These are phyloP conservation scores for Ophiostoma ulmi DNA, from an alignment of 2,329 filamentous ascomycete species.

Conservation along the genomic window DNA sequence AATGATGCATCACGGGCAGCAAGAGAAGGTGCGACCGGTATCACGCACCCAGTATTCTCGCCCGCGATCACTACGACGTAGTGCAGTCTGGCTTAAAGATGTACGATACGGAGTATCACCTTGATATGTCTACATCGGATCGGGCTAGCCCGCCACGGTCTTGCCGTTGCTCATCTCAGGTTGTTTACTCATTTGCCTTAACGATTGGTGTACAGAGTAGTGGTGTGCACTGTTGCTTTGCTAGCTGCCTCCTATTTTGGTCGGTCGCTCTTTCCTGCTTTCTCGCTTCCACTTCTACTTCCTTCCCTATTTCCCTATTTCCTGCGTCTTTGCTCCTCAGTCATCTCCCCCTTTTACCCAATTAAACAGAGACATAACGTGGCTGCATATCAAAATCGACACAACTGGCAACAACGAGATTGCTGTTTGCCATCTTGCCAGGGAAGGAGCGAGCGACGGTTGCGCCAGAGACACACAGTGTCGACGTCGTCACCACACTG, in stretches of 20 bases:
- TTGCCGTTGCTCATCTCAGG: neutral
- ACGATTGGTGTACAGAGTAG: neutral
- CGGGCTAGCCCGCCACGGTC: conserved; percentile 1
- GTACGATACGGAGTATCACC: neutral
- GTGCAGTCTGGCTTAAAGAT: neutral
- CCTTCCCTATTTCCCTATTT: neutral
- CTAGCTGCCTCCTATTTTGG: conserved; percentile 2
- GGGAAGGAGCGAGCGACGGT: conserved; percentile 14
- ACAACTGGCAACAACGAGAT: neutral
- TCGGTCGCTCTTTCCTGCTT: neutral
- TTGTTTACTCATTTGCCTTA: conserved; percentile 3
- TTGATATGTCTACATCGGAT: neutral
- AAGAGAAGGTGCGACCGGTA: neutral
- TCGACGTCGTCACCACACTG: neutral
- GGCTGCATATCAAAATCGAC: neutral
- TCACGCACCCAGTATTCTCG: neutral
- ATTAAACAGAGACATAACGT: conserved; percentile 8
- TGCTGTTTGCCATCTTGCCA: neutral
- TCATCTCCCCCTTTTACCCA: conserved; percentile 13
- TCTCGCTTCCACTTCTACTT: neutral
- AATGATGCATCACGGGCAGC: neutral
- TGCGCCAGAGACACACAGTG: conserved; percentile 15
- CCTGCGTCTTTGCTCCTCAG: neutral
- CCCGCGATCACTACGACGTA: neutral
- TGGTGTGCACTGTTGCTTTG: neutral